These are phyloP conservation scores for Trichomonas vaginalis DNA, from an alignment of 208 protist genomes.

Conservation along the genomic window DNA sequence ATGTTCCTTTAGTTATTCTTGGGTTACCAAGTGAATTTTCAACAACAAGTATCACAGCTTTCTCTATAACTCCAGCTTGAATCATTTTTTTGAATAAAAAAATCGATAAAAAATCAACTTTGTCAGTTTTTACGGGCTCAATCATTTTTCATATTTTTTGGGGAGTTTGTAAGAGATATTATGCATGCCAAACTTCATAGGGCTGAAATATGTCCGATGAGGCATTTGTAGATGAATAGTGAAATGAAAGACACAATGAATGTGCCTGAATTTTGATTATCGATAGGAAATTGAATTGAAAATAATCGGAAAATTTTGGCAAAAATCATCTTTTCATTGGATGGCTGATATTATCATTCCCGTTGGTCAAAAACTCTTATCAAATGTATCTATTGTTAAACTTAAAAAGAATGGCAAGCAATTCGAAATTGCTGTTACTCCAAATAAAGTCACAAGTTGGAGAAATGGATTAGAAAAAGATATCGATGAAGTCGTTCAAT, in stretches of 20 bases:
- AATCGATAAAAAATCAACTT: too few species aligned
- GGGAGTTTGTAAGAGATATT: too few species aligned
- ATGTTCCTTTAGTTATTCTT: not conserved
- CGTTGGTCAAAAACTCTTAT: not conserved
- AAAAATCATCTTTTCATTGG: too few species aligned
- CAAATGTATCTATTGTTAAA: not conserved
- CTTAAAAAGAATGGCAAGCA: not conserved
- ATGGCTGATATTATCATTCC: not conserved
- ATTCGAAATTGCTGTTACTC: slow-evolving; percentile 9
- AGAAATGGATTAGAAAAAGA: not conserved
- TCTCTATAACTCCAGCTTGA: not conserved
- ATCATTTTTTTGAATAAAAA: not conserved
- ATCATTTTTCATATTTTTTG: too few species aligned
- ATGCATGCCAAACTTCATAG: too few species aligned
- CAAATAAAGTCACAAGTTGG: not conserved
- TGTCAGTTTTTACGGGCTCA: too few species aligned
- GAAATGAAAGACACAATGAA: too few species aligned
- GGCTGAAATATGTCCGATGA: too few species aligned
- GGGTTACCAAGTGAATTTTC: not conserved
- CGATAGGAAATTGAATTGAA: too few species aligned
- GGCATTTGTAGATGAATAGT: too few species aligned
- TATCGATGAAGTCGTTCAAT: slow-evolving; percentile 16
- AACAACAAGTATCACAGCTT: not conserved
- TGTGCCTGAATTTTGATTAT: too few species aligned
- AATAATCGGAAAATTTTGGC: too few species aligned